Evolutionary conservation across 2,329 filamentous ascomycete species (phyloP), one percentile per base, ranked within the genome.

Genomic region (Botrytis fragariae): DNA sequence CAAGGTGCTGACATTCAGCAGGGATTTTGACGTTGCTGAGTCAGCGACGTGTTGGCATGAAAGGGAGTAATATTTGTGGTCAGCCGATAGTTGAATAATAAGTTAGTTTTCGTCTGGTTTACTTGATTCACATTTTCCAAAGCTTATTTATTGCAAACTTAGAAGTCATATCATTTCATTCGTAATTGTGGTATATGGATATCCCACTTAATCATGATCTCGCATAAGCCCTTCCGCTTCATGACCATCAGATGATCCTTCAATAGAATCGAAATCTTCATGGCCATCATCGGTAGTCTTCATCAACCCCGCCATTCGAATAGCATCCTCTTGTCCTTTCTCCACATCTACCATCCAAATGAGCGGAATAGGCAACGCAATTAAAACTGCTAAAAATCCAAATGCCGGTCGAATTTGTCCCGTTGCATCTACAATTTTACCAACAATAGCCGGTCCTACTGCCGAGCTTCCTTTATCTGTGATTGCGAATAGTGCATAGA

Each of bases 401-500:
- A 99, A 99, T 0, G 95, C 95, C 10, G 92, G 92, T 67, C 93
- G 87, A 74, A 96, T 95, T 77, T 93, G 91, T 8, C 93, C 93
- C 42, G 91, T 92, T 69, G 85, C 89, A 82, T 98, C 95, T 20
- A 96, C 97, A 76, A 99, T 97, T 20, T 91, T 90, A 1, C 95
- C 96, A 0, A 99, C 96, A 80, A 99, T 95, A 0, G 94, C 92
- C 0, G 96, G 96, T 0, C 96, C 96, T 82, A 99, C 98, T 3
- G 98, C 87, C 80, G 93, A 97, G 35, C 93, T 96, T 1, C 95
- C 95, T 82, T 99, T 99, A 82, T 99, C 96, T 2, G 96, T 98
- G 76, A 98, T 75, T 8, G 74, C 74, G 20, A 74, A 74, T 37
- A 75, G 39, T 42, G 95, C 95, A 81, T 97, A 99, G 81, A 99